Percentiles rank a stretch among this genome's conserved stretches.
Evolutionary conservation across 495 filamentous ascomycete species (phyloP).

Genomic region (Podospora appendiculata): DNA sequence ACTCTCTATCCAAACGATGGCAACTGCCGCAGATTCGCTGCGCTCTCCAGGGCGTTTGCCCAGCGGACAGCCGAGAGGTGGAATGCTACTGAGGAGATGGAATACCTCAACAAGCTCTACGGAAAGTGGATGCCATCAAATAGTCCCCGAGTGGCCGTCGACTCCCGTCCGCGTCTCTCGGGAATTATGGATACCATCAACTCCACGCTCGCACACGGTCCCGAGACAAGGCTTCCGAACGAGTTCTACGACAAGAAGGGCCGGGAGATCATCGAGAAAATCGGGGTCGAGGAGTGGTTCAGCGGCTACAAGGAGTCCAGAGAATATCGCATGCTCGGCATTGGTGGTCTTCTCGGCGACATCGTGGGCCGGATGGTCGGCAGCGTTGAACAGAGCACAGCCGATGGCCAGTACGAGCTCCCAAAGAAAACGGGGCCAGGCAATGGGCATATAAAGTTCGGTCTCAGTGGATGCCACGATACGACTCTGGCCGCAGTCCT

Average conservation of each 20-base stretch:
- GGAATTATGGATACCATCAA: constrained; percentile 96
- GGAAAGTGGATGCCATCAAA: constrained; percentile 79
- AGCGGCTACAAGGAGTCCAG: constrained; percentile 71
- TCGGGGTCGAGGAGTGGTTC: constrained; percentile 91
- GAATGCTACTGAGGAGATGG: constrained; percentile 79
- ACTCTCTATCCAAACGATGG: constrained; percentile 88
- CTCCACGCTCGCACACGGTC: constrained; percentile 77
- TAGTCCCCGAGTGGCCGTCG: constrained; percentile 63
- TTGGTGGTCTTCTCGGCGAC: constrained; percentile 78
- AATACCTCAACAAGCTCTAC: constrained; percentile 65
- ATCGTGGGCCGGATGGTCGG: constrained; percentile 77
- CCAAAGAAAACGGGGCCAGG: constrained; percentile 46
- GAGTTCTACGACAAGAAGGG: constrained; percentile 83
- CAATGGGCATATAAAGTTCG: constrained; percentile 47
- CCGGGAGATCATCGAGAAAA: constrained; percentile 62
- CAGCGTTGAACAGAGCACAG: constrained; percentile 43
- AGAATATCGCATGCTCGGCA: constrained; percentile 82
- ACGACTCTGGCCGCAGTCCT: constrained; percentile 81
- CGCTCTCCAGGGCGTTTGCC: constrained; percentile 74
- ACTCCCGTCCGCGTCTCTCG: constrained; percentile 72
- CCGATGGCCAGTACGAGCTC: constrained; percentile 28
- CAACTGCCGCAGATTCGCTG: constrained; percentile 76
- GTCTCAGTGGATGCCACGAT: constrained; percentile 85
- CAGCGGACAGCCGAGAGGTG: constrained; percentile 71
- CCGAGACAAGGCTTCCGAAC: constrained; percentile 63